phyloP scores from a whole-genome alignment of 306 rosid genomes.

The Coriaria nepalensis region DNA sequence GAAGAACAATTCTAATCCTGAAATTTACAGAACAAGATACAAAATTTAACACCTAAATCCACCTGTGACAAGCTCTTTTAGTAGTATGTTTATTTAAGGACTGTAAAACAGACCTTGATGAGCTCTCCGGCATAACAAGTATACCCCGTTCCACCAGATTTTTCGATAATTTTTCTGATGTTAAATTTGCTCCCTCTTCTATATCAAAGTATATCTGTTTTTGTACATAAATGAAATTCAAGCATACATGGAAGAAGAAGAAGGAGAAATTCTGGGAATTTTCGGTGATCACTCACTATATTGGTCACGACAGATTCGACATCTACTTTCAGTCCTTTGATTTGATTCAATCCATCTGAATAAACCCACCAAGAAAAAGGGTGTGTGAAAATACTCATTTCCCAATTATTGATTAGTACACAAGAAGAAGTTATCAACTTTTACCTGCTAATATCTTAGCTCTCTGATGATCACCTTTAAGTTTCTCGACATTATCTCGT shows the following conservation, averaged over 20 bases:
- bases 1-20: slow-evolving; percentile 78
- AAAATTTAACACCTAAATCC: neutral
- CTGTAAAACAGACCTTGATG: slow-evolving; percentile 42
- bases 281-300: slow-evolving; percentile 5
- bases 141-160: slow-evolving; percentile 48
- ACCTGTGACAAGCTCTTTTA: no score
- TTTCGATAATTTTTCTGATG: slow-evolving; percentile 39
- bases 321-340: slow-evolving; percentile 53
- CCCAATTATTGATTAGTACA: neutral
- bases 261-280: neutral
- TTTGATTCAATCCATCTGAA: slow-evolving; percentile 48
- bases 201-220: slow-evolving; percentile 46
- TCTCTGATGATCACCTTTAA: slow-evolving; percentile 66
- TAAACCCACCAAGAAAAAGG: neutral
- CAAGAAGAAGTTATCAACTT: neutral
- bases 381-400: neutral
- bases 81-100: neutral
- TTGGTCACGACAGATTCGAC: slow-evolving; percentile 48
- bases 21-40: slow-evolving; percentile 2
- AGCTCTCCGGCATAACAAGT: slow-evolving; percentile 32
- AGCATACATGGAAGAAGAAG: neutral
- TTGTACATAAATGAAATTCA: neutral
- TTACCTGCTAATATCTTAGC: slow-evolving; percentile 65
- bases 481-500: slow-evolving; percentile 53
- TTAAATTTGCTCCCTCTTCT: slow-evolving; percentile 32